Evolutionary conservation across 441 rosid genomes (phyloP).

Genomic region (Kokia cookei): DNA sequence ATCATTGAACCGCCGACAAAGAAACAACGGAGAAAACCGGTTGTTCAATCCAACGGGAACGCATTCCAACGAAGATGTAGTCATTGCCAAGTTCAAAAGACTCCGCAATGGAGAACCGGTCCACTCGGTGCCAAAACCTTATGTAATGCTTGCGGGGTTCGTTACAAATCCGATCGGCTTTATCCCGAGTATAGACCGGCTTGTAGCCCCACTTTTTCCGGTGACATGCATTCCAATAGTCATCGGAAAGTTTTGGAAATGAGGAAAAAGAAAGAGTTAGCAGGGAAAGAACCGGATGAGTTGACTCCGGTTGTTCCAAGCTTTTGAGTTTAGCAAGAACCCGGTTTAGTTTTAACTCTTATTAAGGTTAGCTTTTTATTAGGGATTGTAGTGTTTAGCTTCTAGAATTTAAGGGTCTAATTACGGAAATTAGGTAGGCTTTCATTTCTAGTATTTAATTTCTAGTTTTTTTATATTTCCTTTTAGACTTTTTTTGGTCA

Average conservation of each 20-base stretch:
- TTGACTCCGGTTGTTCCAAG: not conserved
- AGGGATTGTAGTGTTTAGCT: not conserved
- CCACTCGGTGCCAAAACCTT: constrained; percentile 27
- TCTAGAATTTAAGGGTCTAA: not conserved
- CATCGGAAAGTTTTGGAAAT: constrained; percentile 39
- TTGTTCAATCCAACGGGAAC: not conserved
- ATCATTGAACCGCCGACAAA: constrained; percentile 13
- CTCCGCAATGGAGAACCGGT: constrained; percentile 45
- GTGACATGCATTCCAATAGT: constrained; percentile 33
- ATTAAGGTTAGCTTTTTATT: constrained; percentile 6
- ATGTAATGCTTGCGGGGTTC: constrained; percentile 50
- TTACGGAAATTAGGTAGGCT: not conserved
- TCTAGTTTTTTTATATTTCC: not conserved
- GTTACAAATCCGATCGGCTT: constrained; percentile 48
- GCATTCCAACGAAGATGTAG: constrained; percentile 31
- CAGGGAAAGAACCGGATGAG: constrained; percentile 11
- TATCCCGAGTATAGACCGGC: constrained; percentile 50
- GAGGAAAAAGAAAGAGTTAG: constrained; percentile 29
- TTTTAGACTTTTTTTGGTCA: not conserved
- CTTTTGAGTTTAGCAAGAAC: not conserved
- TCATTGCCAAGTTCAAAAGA: constrained; percentile 46
- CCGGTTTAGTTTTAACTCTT: constrained; percentile 11
- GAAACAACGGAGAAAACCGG: constrained; percentile 23
- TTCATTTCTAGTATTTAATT: not conserved
- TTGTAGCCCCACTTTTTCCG: constrained; percentile 40